Base-by-base conservation (phyloP, 257 asterid genomes). In the Capsicum baccatum region DNA sequence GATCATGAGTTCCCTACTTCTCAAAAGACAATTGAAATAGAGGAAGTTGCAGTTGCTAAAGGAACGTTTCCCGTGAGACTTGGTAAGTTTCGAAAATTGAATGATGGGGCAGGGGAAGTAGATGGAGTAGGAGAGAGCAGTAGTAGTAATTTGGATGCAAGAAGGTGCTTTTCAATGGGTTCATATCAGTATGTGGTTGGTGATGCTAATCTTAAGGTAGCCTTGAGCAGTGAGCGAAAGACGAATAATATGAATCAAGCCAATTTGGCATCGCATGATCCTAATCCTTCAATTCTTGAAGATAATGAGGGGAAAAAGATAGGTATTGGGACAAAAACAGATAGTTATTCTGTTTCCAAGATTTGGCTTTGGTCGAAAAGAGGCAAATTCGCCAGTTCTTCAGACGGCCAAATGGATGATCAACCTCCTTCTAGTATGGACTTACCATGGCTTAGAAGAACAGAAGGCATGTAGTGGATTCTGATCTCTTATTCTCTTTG, bases 351-450 rank as follows among this genome's bases (percentile, higher is more conserved):
- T 1, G 94, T 96, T 85, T 96, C 99, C 88, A 96, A 96, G 94
- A 96, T 96, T 83, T 96, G 99, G 99, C 88, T 94, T 79, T 96
- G 99, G 99, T 92, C 99, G 5, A 93, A 93, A 83, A 96, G 95
- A 90, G 94, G 94, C 57, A 93, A 91, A 83, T 91, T 91, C 39
- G 93, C 91, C 21, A 91, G 95, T 82, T 92, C 98, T 19, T 89
- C 95, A 2, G 87, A 88, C 37, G 52, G 74, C 26, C 91, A 87
- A 63, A 76, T 56, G 17, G 87, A 58, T 33, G 48, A 86, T 56
- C 70, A 35, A 55, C 83, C 83, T 68, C 56, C 87, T 17, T 82
- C 86, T 5, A 55, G 62, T 48, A 63, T 26, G 37, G 91, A 84
- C 63, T 88, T 88, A 37, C 86, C 86, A 14, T 88, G 89, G 89